phyloP scores from a whole-genome alignment of 805 yeast genomes.

The Metschnikowia hibisci region DNA sequence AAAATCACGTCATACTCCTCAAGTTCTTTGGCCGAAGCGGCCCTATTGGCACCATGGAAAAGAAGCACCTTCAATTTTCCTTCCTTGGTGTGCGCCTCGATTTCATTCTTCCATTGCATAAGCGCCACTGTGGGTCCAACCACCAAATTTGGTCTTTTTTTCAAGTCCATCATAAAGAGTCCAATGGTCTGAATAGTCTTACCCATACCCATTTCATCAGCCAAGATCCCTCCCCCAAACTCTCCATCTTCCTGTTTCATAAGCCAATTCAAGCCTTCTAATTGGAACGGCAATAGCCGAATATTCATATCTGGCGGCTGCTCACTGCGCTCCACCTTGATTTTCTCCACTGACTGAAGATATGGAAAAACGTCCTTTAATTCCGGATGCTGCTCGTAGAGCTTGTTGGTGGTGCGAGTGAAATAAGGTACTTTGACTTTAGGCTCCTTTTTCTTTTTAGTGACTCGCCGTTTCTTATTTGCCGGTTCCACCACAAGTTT shows the following conservation, averaged over 20 bases:
- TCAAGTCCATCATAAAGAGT: constrained; percentile 64
- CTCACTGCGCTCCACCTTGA: constrained; percentile 51
- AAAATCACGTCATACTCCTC: constrained; percentile 70
- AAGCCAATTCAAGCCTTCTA: constrained; percentile 92
- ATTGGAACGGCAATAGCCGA: constrained; percentile 80
- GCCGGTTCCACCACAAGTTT: constrained; percentile 10
- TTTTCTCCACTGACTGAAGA: constrained; percentile 45
- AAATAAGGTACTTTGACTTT: constrained; percentile 63
- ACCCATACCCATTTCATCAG: constrained; percentile 99
- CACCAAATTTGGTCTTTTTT: constrained; percentile 74
- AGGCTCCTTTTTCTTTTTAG: constrained; percentile 35
- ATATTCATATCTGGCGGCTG: constrained; percentile 81
- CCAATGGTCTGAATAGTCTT: constrained; percentile 96
- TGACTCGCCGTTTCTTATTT: constrained; percentile 21
- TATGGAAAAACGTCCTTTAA: constrained; percentile 67
- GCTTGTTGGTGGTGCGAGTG: constrained; percentile 61
- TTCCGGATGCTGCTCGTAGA: constrained; percentile 77
- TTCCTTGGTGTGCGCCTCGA: constrained; percentile 70
- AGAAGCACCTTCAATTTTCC: constrained; percentile 64
- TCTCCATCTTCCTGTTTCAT: constrained; percentile 71
- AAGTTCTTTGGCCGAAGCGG: constrained; percentile 53
- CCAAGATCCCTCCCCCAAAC: constrained; percentile 86
- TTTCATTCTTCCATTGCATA: constrained; percentile 97
- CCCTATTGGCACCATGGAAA: constrained; percentile 84
- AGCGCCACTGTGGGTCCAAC: constrained; percentile 98